Evolutionary conservation across 805 yeast species (phyloP).

Genomic region (Pichia kluyveri): DNA sequence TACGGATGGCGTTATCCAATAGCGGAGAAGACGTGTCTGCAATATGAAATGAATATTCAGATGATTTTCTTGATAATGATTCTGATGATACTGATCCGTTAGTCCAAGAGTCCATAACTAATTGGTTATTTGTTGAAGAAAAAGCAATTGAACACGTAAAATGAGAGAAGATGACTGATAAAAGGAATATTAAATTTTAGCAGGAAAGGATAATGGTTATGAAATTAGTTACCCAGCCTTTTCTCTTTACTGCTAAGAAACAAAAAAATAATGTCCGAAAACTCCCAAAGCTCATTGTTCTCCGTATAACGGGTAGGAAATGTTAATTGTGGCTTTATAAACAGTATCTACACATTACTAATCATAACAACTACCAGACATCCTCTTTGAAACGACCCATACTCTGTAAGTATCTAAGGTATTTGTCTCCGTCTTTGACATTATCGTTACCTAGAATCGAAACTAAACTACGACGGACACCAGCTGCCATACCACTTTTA

Average conservation of each 20-base stretch:
- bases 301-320: too few species aligned
- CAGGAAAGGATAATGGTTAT: not conserved
- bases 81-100: slow-evolving; percentile 7
- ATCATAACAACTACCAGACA: slow-evolving; percentile 57
- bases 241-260: too few species aligned
- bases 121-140: too few species aligned
- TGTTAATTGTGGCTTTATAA: too few species aligned
- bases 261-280: too few species aligned
- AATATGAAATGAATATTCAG: slow-evolving; percentile 20
- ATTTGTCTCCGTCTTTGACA: slow-evolving; percentile 55
- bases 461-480: slow-evolving; percentile 61
- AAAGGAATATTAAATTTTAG: not conserved
- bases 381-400: slow-evolving; percentile 90
- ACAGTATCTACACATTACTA: too few species aligned
- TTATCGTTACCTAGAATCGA: slow-evolving; percentile 48
- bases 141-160: not conserved
- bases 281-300: too few species aligned
- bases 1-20: slow-evolving; percentile 18
- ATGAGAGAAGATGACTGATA: not conserved
- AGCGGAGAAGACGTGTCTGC: slow-evolving; percentile 17
- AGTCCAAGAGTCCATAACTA: slow-evolving; percentile 1
- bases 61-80: slow-evolving; percentile 20
- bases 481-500: slow-evolving; percentile 85
- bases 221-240: too few species aligned
- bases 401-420: slow-evolving; percentile 63